Conservation (phyloP, 73 alveolate species). For the Paramecium caudatum region DNA sequence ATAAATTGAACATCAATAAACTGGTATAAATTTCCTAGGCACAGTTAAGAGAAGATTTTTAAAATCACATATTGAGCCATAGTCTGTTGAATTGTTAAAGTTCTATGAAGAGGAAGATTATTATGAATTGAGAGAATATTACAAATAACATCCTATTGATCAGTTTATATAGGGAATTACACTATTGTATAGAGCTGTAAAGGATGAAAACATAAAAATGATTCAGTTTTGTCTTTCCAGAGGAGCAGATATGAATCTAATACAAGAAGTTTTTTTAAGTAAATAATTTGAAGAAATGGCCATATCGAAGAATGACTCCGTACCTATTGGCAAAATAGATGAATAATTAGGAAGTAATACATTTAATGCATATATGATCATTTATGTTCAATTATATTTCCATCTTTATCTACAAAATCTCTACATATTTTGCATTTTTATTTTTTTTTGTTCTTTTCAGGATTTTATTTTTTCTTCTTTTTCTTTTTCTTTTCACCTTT, state of each 20-base stretch:
- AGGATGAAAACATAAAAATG: constrained; percentile 11
- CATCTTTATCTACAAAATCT: constrained; percentile 29
- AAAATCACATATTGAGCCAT: constrained; percentile 4
- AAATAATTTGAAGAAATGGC: constrained; percentile 55
- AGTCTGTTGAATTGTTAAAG: constrained; percentile 15
- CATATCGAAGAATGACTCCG: constrained; percentile 31
- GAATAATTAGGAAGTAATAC: background rate
- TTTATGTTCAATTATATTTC: constrained; percentile 13
- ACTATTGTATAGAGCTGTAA: constrained; percentile 23
- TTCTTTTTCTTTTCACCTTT: constrained; percentile 1
- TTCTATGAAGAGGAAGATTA: constrained; percentile 21
- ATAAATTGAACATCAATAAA: background rate
- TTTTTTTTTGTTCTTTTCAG: background rate
- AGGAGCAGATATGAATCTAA: constrained; percentile 42
- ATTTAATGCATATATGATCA: constrained; percentile 32
- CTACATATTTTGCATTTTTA: constrained; percentile 4
- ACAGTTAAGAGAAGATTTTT: constrained; percentile 8
- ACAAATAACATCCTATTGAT: background rate
- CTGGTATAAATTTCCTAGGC: background rate
- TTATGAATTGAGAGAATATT: constrained; percentile 24
- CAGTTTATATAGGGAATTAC: background rate
- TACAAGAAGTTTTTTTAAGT: constrained; percentile 22
- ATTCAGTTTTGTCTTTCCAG: background rate
- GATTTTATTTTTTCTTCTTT: background rate
- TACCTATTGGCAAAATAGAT: background rate